Evolutionary conservation across 768 basidiomycete genomes (phyloP).

Genomic region (Psilocybe tampanensis): DNA sequence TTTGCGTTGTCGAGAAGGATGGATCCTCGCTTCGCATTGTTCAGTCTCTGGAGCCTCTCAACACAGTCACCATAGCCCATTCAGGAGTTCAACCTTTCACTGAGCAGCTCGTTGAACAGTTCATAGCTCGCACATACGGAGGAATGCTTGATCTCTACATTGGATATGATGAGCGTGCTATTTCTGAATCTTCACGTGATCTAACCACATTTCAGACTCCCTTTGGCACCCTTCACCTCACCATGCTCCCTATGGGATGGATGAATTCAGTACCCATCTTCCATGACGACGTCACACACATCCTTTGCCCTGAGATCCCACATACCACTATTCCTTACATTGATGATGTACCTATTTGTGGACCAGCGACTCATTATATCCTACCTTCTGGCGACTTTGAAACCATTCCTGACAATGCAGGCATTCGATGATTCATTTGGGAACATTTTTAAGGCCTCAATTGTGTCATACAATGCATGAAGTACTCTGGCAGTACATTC

Average conservation of each 20-base stretch:
- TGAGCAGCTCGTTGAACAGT: constrained; percentile 33
- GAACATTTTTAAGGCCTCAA: constrained; percentile 24
- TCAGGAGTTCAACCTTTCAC: constrained; percentile 31
- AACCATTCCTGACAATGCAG: constrained; percentile 34
- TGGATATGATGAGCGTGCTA: neutral
- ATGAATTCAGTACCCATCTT: constrained; percentile 17
- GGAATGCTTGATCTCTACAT: constrained; percentile 34
- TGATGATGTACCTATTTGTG: constrained; percentile 31
- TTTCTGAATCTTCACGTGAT: constrained; percentile 28
- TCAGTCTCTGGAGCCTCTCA: constrained; percentile 39
- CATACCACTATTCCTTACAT: constrained; percentile 18
- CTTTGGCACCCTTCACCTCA: constrained; percentile 22
- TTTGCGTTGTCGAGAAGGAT: constrained; percentile 40
- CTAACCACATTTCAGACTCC: constrained; percentile 44
- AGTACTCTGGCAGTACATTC: constrained; percentile 45
- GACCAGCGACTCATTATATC: neutral
- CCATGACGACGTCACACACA: constrained; percentile 27
- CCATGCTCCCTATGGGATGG: neutral
- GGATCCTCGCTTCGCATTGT: constrained; percentile 33
- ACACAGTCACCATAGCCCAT: constrained; percentile 36
- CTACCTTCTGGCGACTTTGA: constrained; percentile 32
- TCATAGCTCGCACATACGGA: constrained; percentile 29
- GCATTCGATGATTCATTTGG: constrained; percentile 8
- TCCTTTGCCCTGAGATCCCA: constrained; percentile 36
- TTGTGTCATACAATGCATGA: neutral